Conservation (phyloP, 345 rosid species). For the Lepidium africanum region DNA sequence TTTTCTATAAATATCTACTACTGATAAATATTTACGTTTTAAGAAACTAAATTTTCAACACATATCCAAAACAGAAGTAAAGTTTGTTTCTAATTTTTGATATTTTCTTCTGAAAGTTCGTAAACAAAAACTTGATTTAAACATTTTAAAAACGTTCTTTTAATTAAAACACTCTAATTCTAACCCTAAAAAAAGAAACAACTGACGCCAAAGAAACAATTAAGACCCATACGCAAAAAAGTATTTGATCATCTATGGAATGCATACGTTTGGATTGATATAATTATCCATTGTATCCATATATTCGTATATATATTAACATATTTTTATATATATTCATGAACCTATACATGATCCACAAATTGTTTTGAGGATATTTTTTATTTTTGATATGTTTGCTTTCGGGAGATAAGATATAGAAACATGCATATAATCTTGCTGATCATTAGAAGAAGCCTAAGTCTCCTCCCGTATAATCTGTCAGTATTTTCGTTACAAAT, state of each 20-base stretch:
- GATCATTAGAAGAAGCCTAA: too few species aligned
- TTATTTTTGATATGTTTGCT: background rate
- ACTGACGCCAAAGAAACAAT: too few species aligned
- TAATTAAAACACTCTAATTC: too few species aligned
- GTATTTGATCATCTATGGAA: background rate
- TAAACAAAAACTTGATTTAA: too few species aligned
- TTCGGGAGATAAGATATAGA: background rate
- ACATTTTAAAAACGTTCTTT: too few species aligned
- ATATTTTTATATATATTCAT: constrained; percentile 12
- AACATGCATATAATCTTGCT: constrained; percentile 6
- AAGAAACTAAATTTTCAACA: background rate
- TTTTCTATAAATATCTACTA: background rate
- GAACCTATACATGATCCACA: constrained; percentile 11
- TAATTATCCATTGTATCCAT: background rate
- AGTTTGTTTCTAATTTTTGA: too few species aligned
- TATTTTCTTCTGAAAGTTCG: too few species aligned
- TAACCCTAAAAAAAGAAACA: too few species aligned
- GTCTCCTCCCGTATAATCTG: too few species aligned
- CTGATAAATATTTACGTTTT: background rate
- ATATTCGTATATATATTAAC: background rate
- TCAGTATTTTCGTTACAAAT: too few species aligned
- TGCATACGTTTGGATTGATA: background rate
- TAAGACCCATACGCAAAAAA: too few species aligned
- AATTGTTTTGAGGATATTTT: background rate
- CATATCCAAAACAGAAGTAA: too few species aligned